These are phyloP conservation scores for Dinochytrium kinnereticum DNA, from an alignment of 371 early-diverging fungal species.

Conservation along the genomic window DNA sequence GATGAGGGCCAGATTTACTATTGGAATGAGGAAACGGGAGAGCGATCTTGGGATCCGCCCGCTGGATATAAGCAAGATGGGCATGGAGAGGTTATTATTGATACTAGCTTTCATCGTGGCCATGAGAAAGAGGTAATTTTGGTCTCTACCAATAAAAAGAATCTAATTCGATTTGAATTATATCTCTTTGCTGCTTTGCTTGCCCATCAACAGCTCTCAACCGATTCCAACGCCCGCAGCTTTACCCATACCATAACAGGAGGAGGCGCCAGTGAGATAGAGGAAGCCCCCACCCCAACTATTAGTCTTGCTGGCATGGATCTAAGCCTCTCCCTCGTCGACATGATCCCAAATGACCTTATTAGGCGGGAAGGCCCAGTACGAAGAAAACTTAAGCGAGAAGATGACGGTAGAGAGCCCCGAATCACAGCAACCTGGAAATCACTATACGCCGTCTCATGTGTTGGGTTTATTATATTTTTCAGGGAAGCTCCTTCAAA, in stretches of 20 bases:
- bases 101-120: not conserved
- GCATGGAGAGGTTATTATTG: not conserved
- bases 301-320: conserved; percentile 29
- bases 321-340: conserved; percentile 29
- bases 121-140: conserved; percentile 2
- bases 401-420: conserved; percentile 38
- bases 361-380: conserved; percentile 53
- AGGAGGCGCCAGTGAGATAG: not conserved
- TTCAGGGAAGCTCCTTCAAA: conserved; percentile 52
- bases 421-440: conserved; percentile 46
- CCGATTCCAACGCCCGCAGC: not conserved
- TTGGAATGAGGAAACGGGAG: conserved; percentile 54
- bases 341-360: conserved; percentile 49
- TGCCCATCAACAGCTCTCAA: not conserved
- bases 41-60: conserved; percentile 51
- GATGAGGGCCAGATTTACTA: conserved; percentile 49
- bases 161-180: too few relatives aligned
- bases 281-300: conserved; percentile 8
- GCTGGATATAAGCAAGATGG: too few relatives aligned
- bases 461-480: conserved; percentile 52
- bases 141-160: too few relatives aligned
- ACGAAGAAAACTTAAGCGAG: conserved; percentile 40
- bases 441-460: conserved; percentile 43
- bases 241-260: not conserved
- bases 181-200: not conserved